Evolutionary conservation across 768 basidiomycete species (phyloP).

Genomic region (Piloderma croceum): DNA sequence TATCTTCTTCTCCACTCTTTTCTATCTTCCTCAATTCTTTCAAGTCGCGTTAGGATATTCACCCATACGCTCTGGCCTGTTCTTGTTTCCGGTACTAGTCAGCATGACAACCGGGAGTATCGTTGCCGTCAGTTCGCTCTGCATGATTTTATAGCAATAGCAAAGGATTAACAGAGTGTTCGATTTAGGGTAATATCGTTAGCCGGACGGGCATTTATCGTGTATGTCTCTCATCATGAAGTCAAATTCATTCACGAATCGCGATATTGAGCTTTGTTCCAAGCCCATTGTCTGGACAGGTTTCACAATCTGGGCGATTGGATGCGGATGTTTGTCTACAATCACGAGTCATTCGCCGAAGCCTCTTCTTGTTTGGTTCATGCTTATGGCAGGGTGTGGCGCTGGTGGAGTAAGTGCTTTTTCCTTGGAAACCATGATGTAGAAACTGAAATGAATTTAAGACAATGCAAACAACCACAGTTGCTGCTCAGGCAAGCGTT

Average conservation of each 20-base stretch:
- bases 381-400: constrained; percentile 55
- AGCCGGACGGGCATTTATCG: constrained; percentile 61
- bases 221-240: constrained; percentile 24
- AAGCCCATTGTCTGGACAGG: constrained; percentile 57
- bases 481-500: constrained; percentile 71
- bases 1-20: constrained; percentile 58
- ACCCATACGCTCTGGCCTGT: constrained; percentile 57
- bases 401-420: constrained; percentile 47
- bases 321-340: constrained; percentile 65
- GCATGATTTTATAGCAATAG: neutral
- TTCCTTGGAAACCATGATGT: too few species aligned
- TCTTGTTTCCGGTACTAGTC: constrained; percentile 64
- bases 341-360: constrained; percentile 44
- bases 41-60: constrained; percentile 65
- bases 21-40: constrained; percentile 72
- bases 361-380: constrained; percentile 50
- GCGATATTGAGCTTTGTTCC: neutral
- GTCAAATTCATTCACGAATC: neutral
- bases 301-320: constrained; percentile 64
- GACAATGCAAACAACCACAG: constrained; percentile 60
- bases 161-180: constrained; percentile 4
- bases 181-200: constrained; percentile 49
- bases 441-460: constrained; percentile 14
- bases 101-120: constrained; percentile 58
- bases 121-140: constrained; percentile 37